phyloP scores from a whole-genome alignment of 2,329 filamentous ascomycete genomes.

The Cryphonectria nitschkei region DNA sequence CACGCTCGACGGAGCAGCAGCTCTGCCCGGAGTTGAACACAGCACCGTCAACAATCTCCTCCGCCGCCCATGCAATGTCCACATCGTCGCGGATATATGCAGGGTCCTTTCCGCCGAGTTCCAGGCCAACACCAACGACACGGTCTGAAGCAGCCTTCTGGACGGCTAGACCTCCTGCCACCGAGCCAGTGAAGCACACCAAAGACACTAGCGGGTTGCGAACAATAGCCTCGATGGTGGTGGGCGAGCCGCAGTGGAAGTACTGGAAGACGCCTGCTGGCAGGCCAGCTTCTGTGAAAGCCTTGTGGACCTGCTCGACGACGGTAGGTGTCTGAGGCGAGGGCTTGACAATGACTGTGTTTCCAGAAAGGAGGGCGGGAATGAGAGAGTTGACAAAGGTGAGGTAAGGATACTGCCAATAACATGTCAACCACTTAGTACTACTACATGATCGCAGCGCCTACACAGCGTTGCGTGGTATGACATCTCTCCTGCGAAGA shows the following conservation, averaged over 20 bases:
- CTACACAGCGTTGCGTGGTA: not conserved
- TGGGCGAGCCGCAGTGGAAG: conserved; percentile 84
- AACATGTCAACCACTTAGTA: not conserved
- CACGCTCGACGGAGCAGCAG: conserved; percentile 88
- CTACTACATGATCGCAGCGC: not conserved
- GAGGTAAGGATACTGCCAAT: conserved; percentile 82
- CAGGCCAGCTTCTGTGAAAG: conserved; percentile 80
- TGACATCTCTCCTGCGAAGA: not conserved
- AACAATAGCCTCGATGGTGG: conserved; percentile 77
- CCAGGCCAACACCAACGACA: conserved; percentile 83
- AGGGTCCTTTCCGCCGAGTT: conserved; percentile 93
- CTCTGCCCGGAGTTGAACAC: conserved; percentile 99
- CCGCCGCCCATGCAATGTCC: conserved; percentile 87
- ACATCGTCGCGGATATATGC: conserved; percentile 88
- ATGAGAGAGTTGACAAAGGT: conserved; percentile 92
- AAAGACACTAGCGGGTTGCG: conserved; percentile 75
- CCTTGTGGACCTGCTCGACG: conserved; percentile 77
- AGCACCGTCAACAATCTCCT: conserved; percentile 93
- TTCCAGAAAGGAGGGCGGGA: conserved; percentile 87
- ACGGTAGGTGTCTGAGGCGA: conserved; percentile 94
- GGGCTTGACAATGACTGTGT: conserved; percentile 91
- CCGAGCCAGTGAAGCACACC: conserved; percentile 93
- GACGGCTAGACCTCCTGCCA: conserved; percentile 82
- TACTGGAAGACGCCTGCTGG: conserved; percentile 85
- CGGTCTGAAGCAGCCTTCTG: conserved; percentile 84